phyloP scores from a whole-genome alignment of 345 rosid genomes.

The Aurinia saxatilis region DNA sequence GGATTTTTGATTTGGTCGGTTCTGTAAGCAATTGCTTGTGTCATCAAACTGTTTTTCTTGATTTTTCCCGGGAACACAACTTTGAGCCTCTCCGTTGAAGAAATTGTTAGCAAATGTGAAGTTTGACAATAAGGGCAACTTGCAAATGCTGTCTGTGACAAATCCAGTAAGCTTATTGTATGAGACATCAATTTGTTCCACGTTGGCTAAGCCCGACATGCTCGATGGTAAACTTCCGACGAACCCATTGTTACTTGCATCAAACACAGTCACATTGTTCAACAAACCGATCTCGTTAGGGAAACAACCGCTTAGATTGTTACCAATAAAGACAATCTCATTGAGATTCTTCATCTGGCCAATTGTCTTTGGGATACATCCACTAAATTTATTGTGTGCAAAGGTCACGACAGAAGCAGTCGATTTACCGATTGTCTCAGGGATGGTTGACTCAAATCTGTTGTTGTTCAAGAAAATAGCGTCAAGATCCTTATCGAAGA shows the following conservation, averaged over 20 bases:
- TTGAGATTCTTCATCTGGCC: constrained; percentile 64
- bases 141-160: constrained; percentile 50
- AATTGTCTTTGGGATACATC: constrained; percentile 64
- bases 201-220: constrained; percentile 30
- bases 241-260: constrained; percentile 46
- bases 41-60: constrained; percentile 39
- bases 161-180: constrained; percentile 58
- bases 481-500: constrained; percentile 52
- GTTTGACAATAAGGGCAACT: constrained; percentile 41
- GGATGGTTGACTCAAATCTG: constrained; percentile 59
- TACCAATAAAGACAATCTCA: constrained; percentile 52
- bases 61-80: constrained; percentile 35
- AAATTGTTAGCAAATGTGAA: constrained; percentile 62
- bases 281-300: constrained; percentile 56
- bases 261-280: constrained; percentile 48
- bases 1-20: constrained; percentile 42
- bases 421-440: constrained; percentile 64
- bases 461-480: constrained; percentile 77
- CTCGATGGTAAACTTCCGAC: constrained; percentile 42
- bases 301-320: constrained; percentile 64
- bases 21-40: constrained; percentile 36
- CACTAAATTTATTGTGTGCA: constrained; percentile 58
- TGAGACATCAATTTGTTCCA: constrained; percentile 40
- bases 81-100: constrained; percentile 43
- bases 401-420: constrained; percentile 53